Conservation (phyloP, 306 rosid species). For the Quercus bicolor region DNA sequence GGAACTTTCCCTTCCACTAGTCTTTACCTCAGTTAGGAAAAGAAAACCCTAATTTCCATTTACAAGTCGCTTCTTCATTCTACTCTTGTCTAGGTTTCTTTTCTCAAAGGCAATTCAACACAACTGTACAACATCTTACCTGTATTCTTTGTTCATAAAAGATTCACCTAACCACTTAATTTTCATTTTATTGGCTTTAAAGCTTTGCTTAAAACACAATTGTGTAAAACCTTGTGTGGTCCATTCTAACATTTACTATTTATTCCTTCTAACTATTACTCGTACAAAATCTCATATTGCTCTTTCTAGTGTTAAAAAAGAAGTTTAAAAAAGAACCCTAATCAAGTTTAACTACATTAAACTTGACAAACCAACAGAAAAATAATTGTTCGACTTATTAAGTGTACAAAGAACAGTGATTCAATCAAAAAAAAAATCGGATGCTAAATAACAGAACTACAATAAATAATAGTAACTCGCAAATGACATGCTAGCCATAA, state of each 20-base stretch:
- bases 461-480: background rate
- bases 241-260: slow-evolving; percentile 38
- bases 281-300: background rate
- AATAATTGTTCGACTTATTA: background rate
- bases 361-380: background rate
- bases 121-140: slow-evolving; percentile 17
- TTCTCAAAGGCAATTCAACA: slow-evolving; percentile 17
- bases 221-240: slow-evolving; percentile 39
- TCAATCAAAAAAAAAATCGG: background rate
- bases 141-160: slow-evolving; percentile 44
- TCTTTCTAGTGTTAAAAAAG: background rate
- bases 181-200: slow-evolving; percentile 41
- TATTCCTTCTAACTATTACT: slow-evolving; percentile 27
- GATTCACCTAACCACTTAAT: slow-evolving; percentile 43
- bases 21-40: slow-evolving; percentile 25
- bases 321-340: background rate
- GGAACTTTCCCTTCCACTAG: slow-evolving; percentile 26
- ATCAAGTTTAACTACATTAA: background rate
- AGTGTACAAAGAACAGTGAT: background rate
- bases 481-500: background rate
- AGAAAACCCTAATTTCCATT: slow-evolving; percentile 40
- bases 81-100: slow-evolving; percentile 19
- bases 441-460: background rate
- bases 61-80: slow-evolving; percentile 19
- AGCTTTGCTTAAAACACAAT: slow-evolving; percentile 34